These are phyloP conservation scores for Chlorella sorokiniana DNA, from an alignment of 139 green algal genomes.

Conservation along the genomic window DNA sequence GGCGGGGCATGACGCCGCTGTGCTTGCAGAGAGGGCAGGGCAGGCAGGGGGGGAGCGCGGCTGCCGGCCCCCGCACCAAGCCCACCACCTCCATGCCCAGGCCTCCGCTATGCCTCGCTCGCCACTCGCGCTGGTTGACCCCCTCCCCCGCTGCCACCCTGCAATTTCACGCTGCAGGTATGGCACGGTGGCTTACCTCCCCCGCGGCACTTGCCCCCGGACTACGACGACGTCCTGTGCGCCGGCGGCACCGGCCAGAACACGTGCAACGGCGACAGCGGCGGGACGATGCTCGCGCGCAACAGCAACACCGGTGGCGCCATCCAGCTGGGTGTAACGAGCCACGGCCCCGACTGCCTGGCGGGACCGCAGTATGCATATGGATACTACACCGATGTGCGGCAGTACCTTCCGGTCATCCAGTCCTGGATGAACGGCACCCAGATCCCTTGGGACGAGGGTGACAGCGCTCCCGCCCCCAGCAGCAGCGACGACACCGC, in stretches of 20 bases:
- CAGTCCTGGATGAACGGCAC: not conserved
- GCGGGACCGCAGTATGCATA: not conserved
- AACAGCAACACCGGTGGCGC: not conserved
- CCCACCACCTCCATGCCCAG: not conserved
- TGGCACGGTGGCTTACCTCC: not conserved
- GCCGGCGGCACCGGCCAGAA: constrained; percentile 16
- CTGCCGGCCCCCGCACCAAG: too few species aligned
- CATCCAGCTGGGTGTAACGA: not conserved
- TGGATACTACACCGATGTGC: constrained; percentile 3
- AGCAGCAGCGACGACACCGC: not conserved
- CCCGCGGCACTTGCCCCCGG: not conserved
- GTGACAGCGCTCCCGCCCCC: not conserved
- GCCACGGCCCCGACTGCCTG: constrained; percentile 21
- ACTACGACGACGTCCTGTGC: constrained; percentile 20
- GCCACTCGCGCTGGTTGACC: too few species aligned
- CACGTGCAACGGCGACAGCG: constrained; percentile 22
- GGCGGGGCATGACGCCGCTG: too few species aligned
- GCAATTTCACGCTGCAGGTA: not conserved
- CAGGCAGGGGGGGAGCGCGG: too few species aligned
- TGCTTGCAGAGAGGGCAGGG: too few species aligned
- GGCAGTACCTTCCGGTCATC: not conserved
- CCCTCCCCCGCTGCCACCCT: not conserved
- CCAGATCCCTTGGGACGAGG: not conserved
- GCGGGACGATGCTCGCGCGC: not conserved
- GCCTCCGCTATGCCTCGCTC: not conserved